Evolutionary conservation across 2,329 filamentous ascomycete genomes (phyloP), one percentile per base, ranked within the genome.

Genomic region (Aspergillus spinulosporus): DNA sequence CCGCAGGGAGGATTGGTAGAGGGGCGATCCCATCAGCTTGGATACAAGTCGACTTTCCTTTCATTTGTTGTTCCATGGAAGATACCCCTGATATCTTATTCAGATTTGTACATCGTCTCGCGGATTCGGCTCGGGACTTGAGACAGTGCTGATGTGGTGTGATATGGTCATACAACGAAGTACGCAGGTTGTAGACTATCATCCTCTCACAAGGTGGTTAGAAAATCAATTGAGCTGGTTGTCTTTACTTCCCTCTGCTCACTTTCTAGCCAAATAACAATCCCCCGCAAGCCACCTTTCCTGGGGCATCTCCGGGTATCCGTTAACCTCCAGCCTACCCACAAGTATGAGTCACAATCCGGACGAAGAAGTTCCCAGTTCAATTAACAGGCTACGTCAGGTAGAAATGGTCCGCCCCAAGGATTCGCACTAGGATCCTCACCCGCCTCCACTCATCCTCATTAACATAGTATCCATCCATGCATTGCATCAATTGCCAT

Each of bases 21-120:
- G 46, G 28, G 39, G 44, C 11, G 12, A 53, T 50, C 32, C 31
- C 48, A 4, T 12, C 26, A 4, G 14, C 14, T 45, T 55, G 53
- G 53, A 51, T 12, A 51, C 29, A 14, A 37, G 34, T 54, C 32
- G 37, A 39, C 29, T 50, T 49, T 39, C 37, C 28, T 46, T 37
- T 15, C 12, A 26, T 47, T 52, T 36, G 39, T 36, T 40, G 34
- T 31, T 52, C 46, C 26, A 21, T 32, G 5, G 37, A 50, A 51
- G 32, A 47, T 52, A 52, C 50, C 50, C 39, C 12, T 32, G 58
- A 60, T 60, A 56, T 49, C 56, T 44, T 37, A n/a, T 47, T 32
- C 32, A 47, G 21, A 37, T 51, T 57, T 57, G 51, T 50, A 56
- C 52, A 40, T 15, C 57, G 49, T 55, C 42, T 48, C 42, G 9